Conservation (phyloP, 768 basidiomycete genomes). For the Phaffia australis region DNA sequence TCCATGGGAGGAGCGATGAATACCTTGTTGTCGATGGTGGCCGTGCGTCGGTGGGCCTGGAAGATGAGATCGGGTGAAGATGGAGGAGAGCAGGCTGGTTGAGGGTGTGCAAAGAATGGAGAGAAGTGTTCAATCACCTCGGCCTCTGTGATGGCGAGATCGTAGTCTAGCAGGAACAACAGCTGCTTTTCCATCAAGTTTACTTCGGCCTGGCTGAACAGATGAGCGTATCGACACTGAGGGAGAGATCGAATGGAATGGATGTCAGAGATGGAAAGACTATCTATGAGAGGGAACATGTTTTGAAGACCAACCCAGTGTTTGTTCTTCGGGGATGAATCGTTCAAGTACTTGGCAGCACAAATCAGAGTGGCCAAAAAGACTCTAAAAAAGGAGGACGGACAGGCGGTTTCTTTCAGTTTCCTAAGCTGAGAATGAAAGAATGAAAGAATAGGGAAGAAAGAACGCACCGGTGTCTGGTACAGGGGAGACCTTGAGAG, state of each 20-base stretch:
- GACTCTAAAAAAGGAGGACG: slow-evolving; percentile 38
- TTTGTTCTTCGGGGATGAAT: slow-evolving; percentile 79
- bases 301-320: slow-evolving; percentile 53
- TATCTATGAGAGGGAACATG: not conserved
- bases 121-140: slow-evolving; percentile 41
- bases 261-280: not conserved
- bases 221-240: slow-evolving; percentile 54
- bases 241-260: not conserved
- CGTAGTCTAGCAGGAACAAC: slow-evolving; percentile 66
- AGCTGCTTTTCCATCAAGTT: slow-evolving; percentile 74
- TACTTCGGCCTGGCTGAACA: slow-evolving; percentile 69
- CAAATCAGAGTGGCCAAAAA: slow-evolving; percentile 82
- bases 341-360: slow-evolving; percentile 82
- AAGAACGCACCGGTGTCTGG: slow-evolving; percentile 51
- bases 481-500: slow-evolving; percentile 50
- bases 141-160: slow-evolving; percentile 54
- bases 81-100: not conserved
- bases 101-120: not conserved
- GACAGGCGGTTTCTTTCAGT: too few relatives aligned
- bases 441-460: too few relatives aligned
- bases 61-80: not conserved
- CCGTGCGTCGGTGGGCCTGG: not conserved
- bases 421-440: too few relatives aligned
- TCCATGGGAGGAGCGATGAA: not conserved
- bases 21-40: not conserved